Percentiles rank a stretch among this genome's conserved stretches.
Conservation (phyloP, 805 yeast genomes). For the Nakazawaea ambrosiae region DNA sequence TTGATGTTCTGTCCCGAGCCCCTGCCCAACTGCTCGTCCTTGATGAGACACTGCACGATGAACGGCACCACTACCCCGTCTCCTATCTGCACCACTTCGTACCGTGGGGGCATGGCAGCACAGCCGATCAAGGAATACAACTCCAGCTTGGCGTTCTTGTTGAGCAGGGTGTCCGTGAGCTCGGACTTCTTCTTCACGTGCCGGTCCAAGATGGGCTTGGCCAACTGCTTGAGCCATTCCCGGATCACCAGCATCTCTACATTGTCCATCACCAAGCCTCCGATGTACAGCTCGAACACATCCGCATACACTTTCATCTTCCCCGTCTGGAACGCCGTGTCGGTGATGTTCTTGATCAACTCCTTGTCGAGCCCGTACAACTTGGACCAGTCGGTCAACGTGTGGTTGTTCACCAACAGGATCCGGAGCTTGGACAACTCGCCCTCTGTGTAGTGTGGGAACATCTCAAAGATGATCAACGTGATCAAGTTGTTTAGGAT, state of each 20-base stretch:
- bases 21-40: constrained; percentile 57
- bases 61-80: constrained; percentile 37
- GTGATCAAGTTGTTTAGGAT: constrained; percentile 71
- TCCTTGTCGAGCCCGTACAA: constrained; percentile 59
- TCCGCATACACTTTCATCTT: constrained; percentile 77
- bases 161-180: constrained; percentile 30
- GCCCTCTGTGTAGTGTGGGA: constrained; percentile 76
- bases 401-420: constrained; percentile 63
- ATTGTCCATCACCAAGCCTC: constrained; percentile 66
- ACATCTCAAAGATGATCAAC: constrained; percentile 52
- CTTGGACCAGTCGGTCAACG: constrained; percentile 62
- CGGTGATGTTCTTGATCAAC: constrained; percentile 45
- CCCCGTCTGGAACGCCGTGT: constrained; percentile 37
- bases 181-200: constrained; percentile 27
- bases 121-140: constrained; percentile 76
- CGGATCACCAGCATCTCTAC: constrained; percentile 37
- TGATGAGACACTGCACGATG: constrained; percentile 60
- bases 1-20: constrained; percentile 67
- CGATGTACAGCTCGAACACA: constrained; percentile 89
- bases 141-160: constrained; percentile 67
- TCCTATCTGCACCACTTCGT: constrained; percentile 39
- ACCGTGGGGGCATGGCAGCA: constrained; percentile 57
- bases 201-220: constrained; percentile 34
- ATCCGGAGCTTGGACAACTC: constrained; percentile 66
- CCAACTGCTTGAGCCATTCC: constrained; percentile 49